These are phyloP conservation scores for Gentiana dahurica DNA, from an alignment of 257 asterid species.

Conservation along the genomic window DNA sequence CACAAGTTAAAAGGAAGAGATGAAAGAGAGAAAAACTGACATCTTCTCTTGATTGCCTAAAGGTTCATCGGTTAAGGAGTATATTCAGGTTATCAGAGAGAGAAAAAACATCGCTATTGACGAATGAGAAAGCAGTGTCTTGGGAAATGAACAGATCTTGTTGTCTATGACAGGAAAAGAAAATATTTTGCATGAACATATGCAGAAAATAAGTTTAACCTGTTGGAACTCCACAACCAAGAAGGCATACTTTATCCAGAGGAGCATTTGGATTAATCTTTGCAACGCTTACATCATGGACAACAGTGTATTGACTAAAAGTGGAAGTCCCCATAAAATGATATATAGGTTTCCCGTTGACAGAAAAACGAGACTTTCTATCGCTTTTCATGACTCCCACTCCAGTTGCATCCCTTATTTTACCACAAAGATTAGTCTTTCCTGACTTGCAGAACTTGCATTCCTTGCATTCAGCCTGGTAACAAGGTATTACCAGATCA, in stretches of 20 bases:
- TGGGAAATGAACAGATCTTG: no score
- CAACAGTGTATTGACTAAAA: slow-evolving; percentile 92
- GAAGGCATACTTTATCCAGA: slow-evolving; percentile 85
- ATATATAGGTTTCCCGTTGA: slow-evolving; percentile 73
- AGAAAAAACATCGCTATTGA: no score
- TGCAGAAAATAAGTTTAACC: slow-evolving; percentile 27
- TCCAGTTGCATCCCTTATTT: slow-evolving; percentile 93
- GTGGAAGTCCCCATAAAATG: slow-evolving; percentile 99
- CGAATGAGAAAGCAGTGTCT: no score
- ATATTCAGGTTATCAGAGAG: no score
- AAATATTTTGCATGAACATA: no score
- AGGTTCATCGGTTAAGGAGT: no score
- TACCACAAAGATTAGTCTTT: slow-evolving; percentile 89
- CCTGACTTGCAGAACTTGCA: slow-evolving; percentile 98
- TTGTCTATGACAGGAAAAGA: no score
- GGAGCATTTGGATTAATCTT: slow-evolving; percentile 84
- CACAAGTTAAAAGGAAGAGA: no score
- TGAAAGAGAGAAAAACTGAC: no score
- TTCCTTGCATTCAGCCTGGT: slow-evolving; percentile 96
- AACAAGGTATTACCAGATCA: slow-evolving; percentile 97
- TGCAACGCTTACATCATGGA: slow-evolving; percentile 92
- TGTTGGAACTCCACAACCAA: slow-evolving; percentile 98
- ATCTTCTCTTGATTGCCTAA: no score
- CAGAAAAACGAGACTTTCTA: slow-evolving; percentile 77
- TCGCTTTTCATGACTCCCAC: slow-evolving; percentile 95